Evolutionary conservation across 257 asterid genomes (phyloP), one percentile per base, ranked within the genome.

Genomic region (Lavandula angustifolia): DNA sequence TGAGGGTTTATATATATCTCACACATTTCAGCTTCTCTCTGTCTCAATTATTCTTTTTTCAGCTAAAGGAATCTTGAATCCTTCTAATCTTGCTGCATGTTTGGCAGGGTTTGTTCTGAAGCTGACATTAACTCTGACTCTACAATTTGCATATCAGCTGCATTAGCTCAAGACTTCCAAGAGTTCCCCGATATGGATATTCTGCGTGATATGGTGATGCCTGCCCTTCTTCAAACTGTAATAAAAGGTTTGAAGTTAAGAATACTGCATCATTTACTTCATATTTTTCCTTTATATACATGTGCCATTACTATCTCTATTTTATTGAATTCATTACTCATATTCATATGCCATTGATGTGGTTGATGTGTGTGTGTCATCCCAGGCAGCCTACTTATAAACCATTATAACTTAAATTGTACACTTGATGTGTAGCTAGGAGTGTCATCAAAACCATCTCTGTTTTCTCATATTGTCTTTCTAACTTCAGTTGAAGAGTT

Each of bases 191-290:
- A 81, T 58, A 42, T 73, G 60, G 80, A 76, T 6, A 58, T 62
- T 62, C 91, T 94, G 70, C 88, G 91, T 64, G 86, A 87, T 46
- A 47, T 77, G 73, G 84, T 90, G 78, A 67, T 78, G 12, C 99
- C 97, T 0, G 73, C 74, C 68, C 87, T 94, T 44, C 97, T 90
- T 44, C 81, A 73, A 71, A 85, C 94, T 22, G 85, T 84, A 8
- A 67, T 94, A 73, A 94, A 86, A 90, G 99, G 99, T 90, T 69
- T 43, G 58, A 64, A 60, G 67, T 34, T 29, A 33, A 56, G 60
- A 48, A 27, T 44, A 53, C 54, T 40, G n/a, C 48, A 48, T 60
- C 61, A 32, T 48, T 42, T 44, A 54, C 50, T 55, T 67, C 33
- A 11, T 42, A 55, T 31, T 14, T 51, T 53, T 22, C 33, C 27